Evolutionary conservation across 2,329 filamentous ascomycete genomes (phyloP).

Genomic region (Xylariaceae sp.): DNA sequence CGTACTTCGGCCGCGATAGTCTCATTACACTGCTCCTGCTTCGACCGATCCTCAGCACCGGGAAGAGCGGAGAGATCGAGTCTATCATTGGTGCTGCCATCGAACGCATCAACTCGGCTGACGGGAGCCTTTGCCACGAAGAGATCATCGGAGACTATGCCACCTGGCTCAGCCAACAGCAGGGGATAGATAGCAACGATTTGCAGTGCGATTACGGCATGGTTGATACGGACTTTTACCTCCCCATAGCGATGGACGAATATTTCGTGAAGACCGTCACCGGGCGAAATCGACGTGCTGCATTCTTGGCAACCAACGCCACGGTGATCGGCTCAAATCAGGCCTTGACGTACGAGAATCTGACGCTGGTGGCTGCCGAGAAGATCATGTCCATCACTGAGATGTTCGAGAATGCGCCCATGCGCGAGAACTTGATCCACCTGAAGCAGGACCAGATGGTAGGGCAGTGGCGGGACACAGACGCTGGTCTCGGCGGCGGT

Average conservation of each 20-base stretch:
- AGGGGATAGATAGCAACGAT: constrained; percentile 43
- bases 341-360: constrained; percentile 44
- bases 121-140: constrained; percentile 57
- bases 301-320: constrained; percentile 35
- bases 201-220: constrained; percentile 52
- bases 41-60: constrained; percentile 48
- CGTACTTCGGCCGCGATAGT: constrained; percentile 59
- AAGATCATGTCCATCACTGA: constrained; percentile 50
- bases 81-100: constrained; percentile 53
- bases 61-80: constrained; percentile 48
- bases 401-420: constrained; percentile 46
- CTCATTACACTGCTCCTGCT: constrained; percentile 54
- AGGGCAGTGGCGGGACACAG: constrained; percentile 57
- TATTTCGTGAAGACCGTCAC: constrained; percentile 46
- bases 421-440: constrained; percentile 47
- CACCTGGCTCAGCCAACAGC: constrained; percentile 48
- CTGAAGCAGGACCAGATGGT: constrained; percentile 46
- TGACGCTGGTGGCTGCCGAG: constrained; percentile 44
- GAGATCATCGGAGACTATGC: constrained; percentile 60
- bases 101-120: constrained; percentile 51
- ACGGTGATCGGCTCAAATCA: constrained; percentile 42
- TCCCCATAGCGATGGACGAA: constrained; percentile 48
- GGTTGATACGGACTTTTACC: constrained; percentile 56
- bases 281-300: constrained; percentile 29
- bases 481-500: constrained; percentile 51